Evolutionary conservation across 2,329 filamentous ascomycete species (phyloP), one percentile per base, ranked within the genome.

Genomic region (Curvularia lunata): DNA sequence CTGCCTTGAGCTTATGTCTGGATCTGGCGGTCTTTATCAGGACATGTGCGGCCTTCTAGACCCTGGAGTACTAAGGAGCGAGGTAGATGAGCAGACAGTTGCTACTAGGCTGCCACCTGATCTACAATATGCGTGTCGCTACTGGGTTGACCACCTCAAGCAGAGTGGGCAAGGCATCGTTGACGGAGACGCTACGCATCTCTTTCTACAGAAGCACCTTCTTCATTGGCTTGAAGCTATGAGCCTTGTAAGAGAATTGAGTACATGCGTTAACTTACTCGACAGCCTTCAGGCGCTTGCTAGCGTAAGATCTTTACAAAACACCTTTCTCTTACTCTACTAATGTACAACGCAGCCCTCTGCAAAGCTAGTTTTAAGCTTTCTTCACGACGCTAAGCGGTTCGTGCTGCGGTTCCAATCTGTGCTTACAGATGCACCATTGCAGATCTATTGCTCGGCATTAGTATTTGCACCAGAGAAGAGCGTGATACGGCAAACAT

Each of bases 221-320:
- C 76, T 82, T 4, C 66, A 81, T 50, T 82, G 77, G 79, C 64
- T 83, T 3, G 79, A 82, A 54, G 73, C 76, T 28, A 68, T 81
- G 1, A 77, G 77, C 48, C 69, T 79, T 4, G 57, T 78, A 16
- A 45, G 52, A 12, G 59, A 63, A 40, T 37, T 73, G 6, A 59
- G 64, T 7, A 48, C 65, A 54, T 75, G 65, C 1, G 45, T 76
- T 6, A 21, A 62, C 10, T 48, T 67, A 23, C 54, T 68, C 19
- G 28, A 58, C n/a, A 63, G 48, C 28, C 58, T 69, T 23, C 45
- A 59, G 30, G 41, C 50, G 30, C 57, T 63, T 52, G 23, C 27
- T 38, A 27, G 10, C 10, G 59, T 66, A 63, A 56, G 50, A 41
- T 34, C 37, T 19, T 34, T n/a, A 40, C 9, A 49, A 38, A 18